Base-by-base conservation (phyloP, 2,329 filamentous ascomycete genomes). In the Furcasterigmium sp. region DNA sequence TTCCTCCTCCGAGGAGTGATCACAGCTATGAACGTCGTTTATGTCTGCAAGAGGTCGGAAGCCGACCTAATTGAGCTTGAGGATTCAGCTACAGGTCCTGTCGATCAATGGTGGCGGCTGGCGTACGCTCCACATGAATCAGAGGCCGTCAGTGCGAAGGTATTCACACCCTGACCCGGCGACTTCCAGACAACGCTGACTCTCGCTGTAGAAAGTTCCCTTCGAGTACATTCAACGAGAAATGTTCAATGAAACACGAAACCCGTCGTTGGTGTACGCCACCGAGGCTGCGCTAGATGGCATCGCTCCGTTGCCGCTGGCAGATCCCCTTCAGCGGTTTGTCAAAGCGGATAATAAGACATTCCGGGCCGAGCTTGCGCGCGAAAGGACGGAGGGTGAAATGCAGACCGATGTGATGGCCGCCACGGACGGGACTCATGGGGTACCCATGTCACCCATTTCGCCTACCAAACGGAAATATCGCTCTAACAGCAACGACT, bases 71-170 rank as follows among this genome's bases (percentile, higher is more conserved):
- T 70, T 39, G 68, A 73, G 14, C 38, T 71, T n/a, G 64, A 59
- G 1, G 65, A 62, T 25, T 46, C 49, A 4, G 32, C 32, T 8
- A 15, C n/a, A 9, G n/a, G 23, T 10, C 41, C 60, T 3, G 49
- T 48, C 14, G 74, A 78, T 41, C 75, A 78, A 52, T 80, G 76
- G 76, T 80, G 76, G 76, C 69, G 69, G 49, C 59, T 80, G 37
- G 61, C 68, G 28, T 75, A 70, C 47, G 55, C 57, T 18, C 54
- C 62, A 11, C 53, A 59, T 14, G 65, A 65, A 10, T 51, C 61
- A 6, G 59, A 64, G 38, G 69, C 73, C n/a, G 61, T 73, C 21
- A 68, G 63, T 49, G 61, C 70, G 14, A 71, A 78, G 67, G 76
- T 78, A 64, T n/a, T 23, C 32, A 15, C 13, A 18, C 32, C 15